Conservation (phyloP, 2,329 filamentous ascomycete genomes). For the Fusarium longipes region DNA sequence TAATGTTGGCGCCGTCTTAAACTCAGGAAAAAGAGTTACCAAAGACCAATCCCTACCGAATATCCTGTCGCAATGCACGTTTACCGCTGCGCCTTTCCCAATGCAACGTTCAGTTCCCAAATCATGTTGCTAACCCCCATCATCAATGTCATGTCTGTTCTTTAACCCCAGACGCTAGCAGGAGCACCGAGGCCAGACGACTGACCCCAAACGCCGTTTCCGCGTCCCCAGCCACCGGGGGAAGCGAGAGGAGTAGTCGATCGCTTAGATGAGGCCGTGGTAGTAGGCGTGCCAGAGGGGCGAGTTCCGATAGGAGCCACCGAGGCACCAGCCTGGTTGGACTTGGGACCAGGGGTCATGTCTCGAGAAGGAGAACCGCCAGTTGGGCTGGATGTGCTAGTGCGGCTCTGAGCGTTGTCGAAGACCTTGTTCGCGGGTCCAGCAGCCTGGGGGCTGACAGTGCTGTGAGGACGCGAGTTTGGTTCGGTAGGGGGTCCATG, state of each 20-base stretch:
- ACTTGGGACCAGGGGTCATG: conserved; percentile 64
- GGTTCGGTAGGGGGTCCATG: conserved; percentile 62
- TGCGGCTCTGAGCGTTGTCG: conserved; percentile 74
- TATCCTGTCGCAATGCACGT: conserved; percentile 39
- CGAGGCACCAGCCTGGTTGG: conserved; percentile 66
- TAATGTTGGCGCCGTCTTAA: conserved; percentile 18
- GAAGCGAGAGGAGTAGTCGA: conserved; percentile 92
- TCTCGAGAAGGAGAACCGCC: conserved; percentile 81
- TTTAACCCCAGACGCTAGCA: conserved; percentile 92
- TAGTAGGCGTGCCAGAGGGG: conserved; percentile 70
- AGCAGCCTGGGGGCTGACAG: conserved; percentile 80
- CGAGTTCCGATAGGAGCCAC: conserved; percentile 96
- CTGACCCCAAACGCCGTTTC: conserved; percentile 85
- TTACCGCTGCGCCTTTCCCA: conserved; percentile 45
- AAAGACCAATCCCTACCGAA: conserved; percentile 26
- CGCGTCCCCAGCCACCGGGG: conserved; percentile 84
- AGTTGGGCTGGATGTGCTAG: conserved; percentile 84
- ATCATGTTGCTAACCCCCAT: conserved; percentile 14
- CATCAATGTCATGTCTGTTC: background rate
- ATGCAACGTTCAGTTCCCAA: conserved; percentile 43
- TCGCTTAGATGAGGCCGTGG: conserved; percentile 71
- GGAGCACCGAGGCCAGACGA: conserved; percentile 85
- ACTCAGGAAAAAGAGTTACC: conserved; percentile 16
- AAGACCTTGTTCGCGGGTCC: conserved; percentile 68
- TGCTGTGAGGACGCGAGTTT: conserved; percentile 82